phyloP scores from a whole-genome alignment of 2,329 filamentous ascomycete species.

The Beauveria brongniartii region DNA sequence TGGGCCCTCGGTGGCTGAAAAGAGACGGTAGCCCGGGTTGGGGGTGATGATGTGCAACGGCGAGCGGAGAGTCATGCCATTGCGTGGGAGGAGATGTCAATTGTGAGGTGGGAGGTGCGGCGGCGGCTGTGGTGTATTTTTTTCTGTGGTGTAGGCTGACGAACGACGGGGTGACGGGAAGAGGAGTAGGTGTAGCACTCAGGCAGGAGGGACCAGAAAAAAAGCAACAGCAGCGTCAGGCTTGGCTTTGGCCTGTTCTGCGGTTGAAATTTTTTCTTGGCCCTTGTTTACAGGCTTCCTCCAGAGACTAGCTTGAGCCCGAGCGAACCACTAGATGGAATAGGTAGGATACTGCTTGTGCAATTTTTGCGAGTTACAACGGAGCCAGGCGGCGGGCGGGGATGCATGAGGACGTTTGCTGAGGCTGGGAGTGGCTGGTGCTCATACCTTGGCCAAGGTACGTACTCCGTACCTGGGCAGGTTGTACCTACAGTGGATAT shows the following conservation, averaged over 20 bases:
- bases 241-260: neutral
- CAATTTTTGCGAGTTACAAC: neutral
- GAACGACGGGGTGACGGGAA: neutral
- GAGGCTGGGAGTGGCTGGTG: conserved; percentile 2
- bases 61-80: conserved; percentile 4
- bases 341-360: neutral
- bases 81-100: conserved; percentile 2
- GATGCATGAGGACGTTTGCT: neutral
- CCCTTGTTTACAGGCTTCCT: neutral
- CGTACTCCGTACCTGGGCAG: neutral
- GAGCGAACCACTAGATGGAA: neutral
- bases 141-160: conserved; percentile 1
- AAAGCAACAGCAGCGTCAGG: neutral
- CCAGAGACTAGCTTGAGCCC: neutral
- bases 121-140: conserved; percentile 4
- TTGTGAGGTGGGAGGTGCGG: conserved; percentile 4
- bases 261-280: neutral
- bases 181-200: neutral
- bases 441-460: conserved; percentile 6
- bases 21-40: neutral
- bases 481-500: no score
- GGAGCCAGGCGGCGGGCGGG: neutral
- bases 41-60: conserved; percentile 1
- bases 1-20: conserved; percentile 7
- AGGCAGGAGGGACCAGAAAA: neutral